Base-by-base conservation (phyloP, 2,329 filamentous ascomycete genomes). In the Purpureocillium takamizusanense region DNA sequence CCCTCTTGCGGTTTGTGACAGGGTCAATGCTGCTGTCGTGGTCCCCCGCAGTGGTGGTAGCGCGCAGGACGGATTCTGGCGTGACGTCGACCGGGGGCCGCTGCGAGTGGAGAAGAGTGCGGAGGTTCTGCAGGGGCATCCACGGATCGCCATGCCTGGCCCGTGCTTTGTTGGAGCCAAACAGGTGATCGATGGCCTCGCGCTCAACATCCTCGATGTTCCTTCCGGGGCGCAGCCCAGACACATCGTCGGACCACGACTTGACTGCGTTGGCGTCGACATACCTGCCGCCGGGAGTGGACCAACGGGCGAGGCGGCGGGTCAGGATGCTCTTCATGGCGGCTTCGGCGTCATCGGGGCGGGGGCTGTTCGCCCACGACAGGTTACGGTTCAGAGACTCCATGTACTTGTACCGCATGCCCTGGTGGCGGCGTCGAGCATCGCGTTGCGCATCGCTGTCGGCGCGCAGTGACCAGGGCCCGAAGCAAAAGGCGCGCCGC, bases 1-100 rank as follows among this genome's bases (percentile, higher is more conserved):
- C 5, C 30, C 21, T 29, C 42, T 66, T 74, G 27, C 72, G 66
- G 44, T 78, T 78, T 13, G 74, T 76, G 42, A 79, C 76, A 3
- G 75, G 74, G 40, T 79, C 74, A 32, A 79, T 76, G 16, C 45
- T 41, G 14, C 41, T 42, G 14, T 39, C 37, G 14, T 45, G 40
- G 9, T 37, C 40, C n/a, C 47, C 39, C 2, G 39, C 38, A 2
- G 46, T 37, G 5, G 47, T 43, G 10, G 56, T 53, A 18, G 52
- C 52, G 3, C 52, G 46, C 3, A 51, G 43, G 15, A 55, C 41
- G 13, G 51, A 44, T 23, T 49, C 49, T 1, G 49, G 38, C 35
- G 48, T 42, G 30, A 43, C 36, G 33, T 45, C 35, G 35, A 52
- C 42, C 25, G 51, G 35, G 23, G 36, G 33, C 23, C 35, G 45